Conservation (phyloP, 2,329 filamentous ascomycete species). For the Coniochaeta sp. region DNA sequence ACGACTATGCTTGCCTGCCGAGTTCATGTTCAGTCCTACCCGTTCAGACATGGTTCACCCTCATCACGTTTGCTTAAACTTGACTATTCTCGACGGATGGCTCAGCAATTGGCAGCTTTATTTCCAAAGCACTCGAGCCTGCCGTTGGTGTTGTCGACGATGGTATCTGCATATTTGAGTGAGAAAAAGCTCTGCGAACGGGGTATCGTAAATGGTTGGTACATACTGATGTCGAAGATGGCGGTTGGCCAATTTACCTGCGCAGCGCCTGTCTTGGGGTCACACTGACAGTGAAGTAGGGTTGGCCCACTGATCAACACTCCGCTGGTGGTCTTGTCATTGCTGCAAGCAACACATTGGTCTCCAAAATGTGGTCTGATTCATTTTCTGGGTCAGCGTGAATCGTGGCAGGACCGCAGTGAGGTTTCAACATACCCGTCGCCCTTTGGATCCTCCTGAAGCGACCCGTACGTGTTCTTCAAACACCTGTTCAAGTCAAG, state of each 20-base stretch:
- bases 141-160: conserved; percentile 16
- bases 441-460: conserved; percentile 10
- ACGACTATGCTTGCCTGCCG: background rate
- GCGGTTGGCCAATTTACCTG: conserved; percentile 13
- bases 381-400: background rate
- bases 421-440: conserved; percentile 8
- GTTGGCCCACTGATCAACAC: conserved; percentile 9
- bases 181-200: background rate
- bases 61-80: background rate
- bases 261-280: conserved; percentile 11
- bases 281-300: conserved; percentile 13
- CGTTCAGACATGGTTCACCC: background rate
- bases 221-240: conserved; percentile 10
- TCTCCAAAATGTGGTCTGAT: conserved; percentile 12
- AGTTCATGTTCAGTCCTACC: background rate
- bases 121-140: conserved; percentile 10
- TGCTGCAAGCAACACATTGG: conserved; percentile 15
- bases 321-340: conserved; percentile 7
- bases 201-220: background rate
- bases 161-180: conserved; percentile 7
- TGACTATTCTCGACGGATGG: background rate
- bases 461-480: conserved; percentile 12
- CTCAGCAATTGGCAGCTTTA: background rate
- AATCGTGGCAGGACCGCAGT: background rate
- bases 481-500: conserved; percentile 14